Percentiles rank a stretch among this genome's conserved stretches.
These are phyloP conservation scores for Zopfia rhizophila DNA, from an alignment of 2,329 filamentous ascomycete species.

Conservation along the genomic window DNA sequence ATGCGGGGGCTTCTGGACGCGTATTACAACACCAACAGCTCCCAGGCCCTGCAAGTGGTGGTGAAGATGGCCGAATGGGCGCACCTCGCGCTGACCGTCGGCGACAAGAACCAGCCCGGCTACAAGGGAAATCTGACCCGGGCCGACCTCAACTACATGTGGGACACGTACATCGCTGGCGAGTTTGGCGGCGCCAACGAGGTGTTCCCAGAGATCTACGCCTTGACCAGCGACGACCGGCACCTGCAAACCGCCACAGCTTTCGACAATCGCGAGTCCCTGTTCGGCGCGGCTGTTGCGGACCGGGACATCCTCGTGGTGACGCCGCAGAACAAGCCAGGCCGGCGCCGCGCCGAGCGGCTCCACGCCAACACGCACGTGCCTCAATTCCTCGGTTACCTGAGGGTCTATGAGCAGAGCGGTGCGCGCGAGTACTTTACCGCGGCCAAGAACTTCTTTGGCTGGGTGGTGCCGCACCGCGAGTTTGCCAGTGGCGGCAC, in stretches of 20 bases:
- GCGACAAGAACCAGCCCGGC: constrained; percentile 25
- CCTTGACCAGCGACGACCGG: constrained; percentile 14
- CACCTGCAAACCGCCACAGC: constrained; percentile 23
- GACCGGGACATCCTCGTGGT: constrained; percentile 24
- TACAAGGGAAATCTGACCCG: constrained; percentile 25
- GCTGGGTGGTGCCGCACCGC: constrained; percentile 25
- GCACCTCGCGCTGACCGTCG: constrained; percentile 21
- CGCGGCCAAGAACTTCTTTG: constrained; percentile 24
- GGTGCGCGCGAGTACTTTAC: constrained; percentile 22
- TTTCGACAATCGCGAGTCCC: constrained; percentile 26
- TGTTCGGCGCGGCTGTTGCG: constrained; percentile 22
- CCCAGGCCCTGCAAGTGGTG: constrained; percentile 22
- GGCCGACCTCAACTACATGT: constrained; percentile 29
- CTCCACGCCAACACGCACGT: constrained; percentile 26
- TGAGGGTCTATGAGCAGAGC: constrained; percentile 25
- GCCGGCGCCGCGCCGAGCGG: constrained; percentile 16
- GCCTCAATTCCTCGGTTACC: constrained; percentile 24
- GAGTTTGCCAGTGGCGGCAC: constrained; percentile 23
- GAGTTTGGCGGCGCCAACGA: constrained; percentile 28
- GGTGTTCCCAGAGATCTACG: constrained; percentile 25
- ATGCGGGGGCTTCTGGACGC: constrained; percentile 24
- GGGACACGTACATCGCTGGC: constrained; percentile 27
- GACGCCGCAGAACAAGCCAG: constrained; percentile 17
- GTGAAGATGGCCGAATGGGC: constrained; percentile 30
- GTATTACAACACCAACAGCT: constrained; percentile 28